Conservation (phyloP, 2,329 filamentous ascomycete species). For the Aureobasidium mangrovei region DNA sequence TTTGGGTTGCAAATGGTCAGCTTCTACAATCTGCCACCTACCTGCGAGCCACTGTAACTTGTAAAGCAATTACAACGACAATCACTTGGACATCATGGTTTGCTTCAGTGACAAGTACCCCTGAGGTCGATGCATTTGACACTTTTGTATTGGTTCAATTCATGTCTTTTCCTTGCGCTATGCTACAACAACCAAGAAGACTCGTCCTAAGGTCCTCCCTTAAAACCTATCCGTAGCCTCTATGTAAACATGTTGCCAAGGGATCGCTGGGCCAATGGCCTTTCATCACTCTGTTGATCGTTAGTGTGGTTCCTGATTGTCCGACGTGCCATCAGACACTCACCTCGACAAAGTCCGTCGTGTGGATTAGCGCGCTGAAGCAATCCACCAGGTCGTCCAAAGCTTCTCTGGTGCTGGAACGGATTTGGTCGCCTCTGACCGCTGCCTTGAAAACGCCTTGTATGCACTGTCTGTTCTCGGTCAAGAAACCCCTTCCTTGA, state of each 20-base stretch:
- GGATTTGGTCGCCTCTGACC: slow-evolving; percentile 49
- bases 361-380: slow-evolving; percentile 71
- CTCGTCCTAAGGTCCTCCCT: not conserved
- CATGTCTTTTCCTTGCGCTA: not conserved
- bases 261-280: not conserved
- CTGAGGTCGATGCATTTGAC: not conserved
- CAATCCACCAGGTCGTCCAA: slow-evolving; percentile 74
- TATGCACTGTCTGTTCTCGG: slow-evolving; percentile 73
- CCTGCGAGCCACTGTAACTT: too few relatives aligned
- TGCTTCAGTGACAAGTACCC: too few relatives aligned
- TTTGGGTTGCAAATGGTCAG: too few relatives aligned
- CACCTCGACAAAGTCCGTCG: slow-evolving; percentile 82
- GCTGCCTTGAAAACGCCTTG: slow-evolving; percentile 71
- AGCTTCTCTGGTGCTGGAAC: slow-evolving; percentile 40
- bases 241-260: slow-evolving; percentile 10
- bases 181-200: not conserved
- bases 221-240: not conserved
- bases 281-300: not conserved
- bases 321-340: slow-evolving; percentile 26
- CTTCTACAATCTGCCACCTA: too few relatives aligned
- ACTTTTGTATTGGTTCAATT: not conserved
- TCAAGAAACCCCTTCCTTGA: slow-evolving; percentile 71
- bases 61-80: too few relatives aligned
- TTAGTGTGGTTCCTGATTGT: not conserved
- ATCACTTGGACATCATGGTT: too few relatives aligned